Evolutionary conservation across 805 yeast species (phyloP), one percentile per base, ranked within the genome.

Genomic region (fission yeast (Schizosaccharomyces pombe)): DNA sequence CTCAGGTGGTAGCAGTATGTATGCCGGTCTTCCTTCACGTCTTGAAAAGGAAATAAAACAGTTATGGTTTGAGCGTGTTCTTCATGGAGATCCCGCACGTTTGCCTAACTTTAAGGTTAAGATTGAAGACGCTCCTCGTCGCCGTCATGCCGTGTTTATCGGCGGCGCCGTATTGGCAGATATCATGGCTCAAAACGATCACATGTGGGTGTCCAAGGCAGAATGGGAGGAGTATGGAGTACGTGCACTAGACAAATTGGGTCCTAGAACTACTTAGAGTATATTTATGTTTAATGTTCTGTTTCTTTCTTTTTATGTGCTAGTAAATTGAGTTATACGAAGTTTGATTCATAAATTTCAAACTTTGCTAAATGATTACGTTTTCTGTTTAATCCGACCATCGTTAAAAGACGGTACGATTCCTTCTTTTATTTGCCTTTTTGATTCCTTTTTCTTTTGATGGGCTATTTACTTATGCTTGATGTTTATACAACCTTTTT

Each of bases 201-300:
- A 87, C 64, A 84, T 91, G 94, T 91, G 98, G 98, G 77, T 91
- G 60, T 73, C 85, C 55, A 87, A 83, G 66, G 85, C 82, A 65
- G 98, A 91, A 70, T 91, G 97, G 97, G 91, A 85, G 66, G 98
- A 91, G 71, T 85, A 82, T 64, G 98, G 98, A 32, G 77, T 94
- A 47, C 75, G 87, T 37, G 77, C 85, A 11, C 76, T 91, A 67
- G 69, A 75, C 34, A 91, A 91, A 69, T 78, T 91, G 62, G 98
- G 97, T 5, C 95, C 96, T 57, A 34, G 53, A 29, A 26, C 53
- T 28, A 32, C 53, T 14, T 49, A 43, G 26, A 26, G 9, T 5
- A 14, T 28, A 8, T 8, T 43, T 43, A 11, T n/a, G 19, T 22
- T 5, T 14, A 5, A 22, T 43, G 11, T 26, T 43, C 26, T 43